A percentile compares a stretch with the other conserved stretches of the same genome.
Conservation (phyloP, 257 asterid species). For the Jaltomata sinuosa region DNA sequence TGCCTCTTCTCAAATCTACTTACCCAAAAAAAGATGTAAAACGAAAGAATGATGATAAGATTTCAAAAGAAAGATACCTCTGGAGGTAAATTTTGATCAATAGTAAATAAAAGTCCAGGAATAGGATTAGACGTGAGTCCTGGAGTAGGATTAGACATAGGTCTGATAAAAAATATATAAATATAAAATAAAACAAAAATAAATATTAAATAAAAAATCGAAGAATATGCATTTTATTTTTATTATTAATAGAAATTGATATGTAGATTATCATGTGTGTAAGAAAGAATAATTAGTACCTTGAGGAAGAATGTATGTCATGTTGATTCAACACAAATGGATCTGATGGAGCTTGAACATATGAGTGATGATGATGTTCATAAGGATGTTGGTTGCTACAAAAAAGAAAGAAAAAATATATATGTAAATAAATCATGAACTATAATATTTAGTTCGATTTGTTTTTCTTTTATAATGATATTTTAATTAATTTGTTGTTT, state of each 20-base stretch:
- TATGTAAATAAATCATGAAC: not conserved
- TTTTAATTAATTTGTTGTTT: not conserved
- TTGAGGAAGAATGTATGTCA: not conserved
- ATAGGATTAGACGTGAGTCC: not conserved
- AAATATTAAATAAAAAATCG: not conserved
- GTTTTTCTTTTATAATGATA: not conserved
- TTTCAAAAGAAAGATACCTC: not conserved
- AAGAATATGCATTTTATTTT: no score
- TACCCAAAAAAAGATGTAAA: not conserved
- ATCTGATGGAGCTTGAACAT: not conserved
- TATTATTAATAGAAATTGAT: not conserved
- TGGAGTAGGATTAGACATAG: not conserved
- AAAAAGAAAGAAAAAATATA: not conserved
- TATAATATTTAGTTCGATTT: not conserved
- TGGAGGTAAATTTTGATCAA: not conserved
- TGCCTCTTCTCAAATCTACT: not conserved
- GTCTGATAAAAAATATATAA: not conserved
- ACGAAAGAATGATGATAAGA: not conserved
- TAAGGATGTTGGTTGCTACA: not conserved
- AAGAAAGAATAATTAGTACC: no score
- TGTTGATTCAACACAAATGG: not conserved
- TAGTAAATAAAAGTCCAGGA: no score
- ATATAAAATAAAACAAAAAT: not conserved
- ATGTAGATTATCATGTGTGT: not conserved
- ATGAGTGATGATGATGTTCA: not conserved